Evolutionary conservation across 1,139 yeast genomes (phyloP).

Genomic region (Lodderomyces metapsilosis): DNA sequence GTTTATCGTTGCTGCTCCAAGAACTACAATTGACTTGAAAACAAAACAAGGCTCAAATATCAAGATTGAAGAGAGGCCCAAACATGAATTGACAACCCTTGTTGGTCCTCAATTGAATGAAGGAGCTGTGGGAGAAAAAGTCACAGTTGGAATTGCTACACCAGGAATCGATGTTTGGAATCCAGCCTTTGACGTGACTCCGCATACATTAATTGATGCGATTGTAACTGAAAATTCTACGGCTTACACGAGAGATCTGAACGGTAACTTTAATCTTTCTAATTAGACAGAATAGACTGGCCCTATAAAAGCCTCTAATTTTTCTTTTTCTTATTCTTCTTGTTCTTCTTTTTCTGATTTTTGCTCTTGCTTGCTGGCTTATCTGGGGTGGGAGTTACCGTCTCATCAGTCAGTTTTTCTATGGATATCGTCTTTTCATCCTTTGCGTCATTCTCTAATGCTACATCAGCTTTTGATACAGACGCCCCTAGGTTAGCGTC

Average conservation of each 20-base stretch:
- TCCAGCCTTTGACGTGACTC: conserved; percentile 95
- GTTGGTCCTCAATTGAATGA: conserved; percentile 54
- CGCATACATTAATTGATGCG: conserved; percentile 76
- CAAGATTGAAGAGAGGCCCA: conserved; percentile 84
- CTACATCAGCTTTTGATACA: too few species aligned
- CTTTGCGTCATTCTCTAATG: too few species aligned
- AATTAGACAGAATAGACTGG: conserved; percentile 9
- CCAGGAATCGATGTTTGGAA: conserved; percentile 89
- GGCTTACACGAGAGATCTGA: conserved; percentile 44
- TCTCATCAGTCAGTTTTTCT: too few species aligned
- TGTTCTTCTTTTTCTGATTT: conserved; percentile 10
- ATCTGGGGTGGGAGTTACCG: too few species aligned
- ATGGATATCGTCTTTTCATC: neutral
- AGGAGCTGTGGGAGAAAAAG: conserved; percentile 41
- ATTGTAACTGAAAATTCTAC: conserved; percentile 77
- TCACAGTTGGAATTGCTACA: conserved; percentile 77
- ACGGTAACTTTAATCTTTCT: conserved; percentile 46
- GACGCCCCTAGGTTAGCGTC: too few species aligned
- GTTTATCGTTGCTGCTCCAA: conserved; percentile 94
- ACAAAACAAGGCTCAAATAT: conserved; percentile 71
- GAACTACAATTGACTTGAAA: conserved; percentile 76
- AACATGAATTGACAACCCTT: conserved; percentile 72
- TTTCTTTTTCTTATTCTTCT: conserved; percentile 12
- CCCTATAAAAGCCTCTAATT: conserved; percentile 3
- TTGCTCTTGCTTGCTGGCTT: conserved; percentile 10